phyloP scores from a whole-genome alignment of 2,329 filamentous ascomycete species.

The Coniochaeta pulveracea region DNA sequence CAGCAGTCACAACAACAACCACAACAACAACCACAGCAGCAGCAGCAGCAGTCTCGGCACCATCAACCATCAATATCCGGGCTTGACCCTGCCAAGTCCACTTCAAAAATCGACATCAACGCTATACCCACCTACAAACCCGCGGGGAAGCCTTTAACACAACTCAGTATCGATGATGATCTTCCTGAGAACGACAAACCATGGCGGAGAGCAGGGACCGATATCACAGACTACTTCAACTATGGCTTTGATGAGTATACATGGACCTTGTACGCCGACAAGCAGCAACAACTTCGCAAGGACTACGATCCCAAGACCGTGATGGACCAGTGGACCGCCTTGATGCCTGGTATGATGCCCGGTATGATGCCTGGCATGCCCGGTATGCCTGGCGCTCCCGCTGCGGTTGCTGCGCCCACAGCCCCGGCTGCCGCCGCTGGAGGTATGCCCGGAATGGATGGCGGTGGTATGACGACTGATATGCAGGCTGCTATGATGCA shows the following conservation, averaged over 20 bases:
- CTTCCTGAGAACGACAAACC: conserved; percentile 78
- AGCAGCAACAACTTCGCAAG: conserved; percentile 68
- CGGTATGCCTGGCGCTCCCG: conserved; percentile 20
- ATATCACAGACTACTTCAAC: conserved; percentile 96
- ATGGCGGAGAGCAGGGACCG: conserved; percentile 88
- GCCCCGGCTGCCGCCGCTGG: conserved; percentile 11
- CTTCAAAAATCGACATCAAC: conserved; percentile 77
- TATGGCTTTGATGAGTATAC: conserved; percentile 98
- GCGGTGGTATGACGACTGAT: conserved; percentile 46
- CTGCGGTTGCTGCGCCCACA: conserved; percentile 3
- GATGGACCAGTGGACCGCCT: conserved; percentile 59
- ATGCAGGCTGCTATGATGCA: conserved; percentile 59
- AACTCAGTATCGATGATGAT: conserved; percentile 62
- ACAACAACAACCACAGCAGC: too few relatives aligned
- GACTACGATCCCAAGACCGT: conserved; percentile 61
- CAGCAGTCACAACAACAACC: too few relatives aligned
- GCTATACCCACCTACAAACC: conserved; percentile 68
- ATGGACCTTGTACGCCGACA: conserved; percentile 87
- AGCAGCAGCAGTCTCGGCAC: background rate
- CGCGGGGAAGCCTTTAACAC: conserved; percentile 71
- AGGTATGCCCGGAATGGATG: conserved; percentile 45
- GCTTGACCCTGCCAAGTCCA: conserved; percentile 49
- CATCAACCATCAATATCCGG: conserved; percentile 7
- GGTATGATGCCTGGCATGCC: conserved; percentile 38
- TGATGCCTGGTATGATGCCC: conserved; percentile 59